Percentiles rank a stretch among this genome's conserved stretches.
These are phyloP conservation scores for Zalaria obscura DNA, from an alignment of 2,329 filamentous ascomycete genomes.

Conservation along the genomic window DNA sequence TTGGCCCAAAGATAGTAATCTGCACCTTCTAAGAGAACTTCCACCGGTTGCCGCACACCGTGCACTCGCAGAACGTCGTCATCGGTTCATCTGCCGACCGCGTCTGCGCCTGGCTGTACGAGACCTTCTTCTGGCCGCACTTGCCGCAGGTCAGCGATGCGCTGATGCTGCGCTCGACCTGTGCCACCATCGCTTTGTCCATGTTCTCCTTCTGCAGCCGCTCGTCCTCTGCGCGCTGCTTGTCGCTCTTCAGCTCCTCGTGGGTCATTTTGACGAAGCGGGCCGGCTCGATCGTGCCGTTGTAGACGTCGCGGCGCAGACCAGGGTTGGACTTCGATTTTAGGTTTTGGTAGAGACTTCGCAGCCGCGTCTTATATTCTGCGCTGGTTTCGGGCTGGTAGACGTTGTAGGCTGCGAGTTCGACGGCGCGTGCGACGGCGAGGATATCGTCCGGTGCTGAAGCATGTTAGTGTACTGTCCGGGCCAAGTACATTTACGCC, in stretches of 20 bases:
- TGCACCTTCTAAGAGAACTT: conserved; percentile 22
- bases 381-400: conserved; percentile 56
- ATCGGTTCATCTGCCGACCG: conserved; percentile 84
- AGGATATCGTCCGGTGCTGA: conserved; percentile 52
- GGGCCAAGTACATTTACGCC: too few species aligned
- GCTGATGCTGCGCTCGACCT: conserved; percentile 81
- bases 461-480: background rate
- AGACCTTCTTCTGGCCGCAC: conserved; percentile 87
- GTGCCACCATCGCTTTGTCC: conserved; percentile 90
- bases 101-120: conserved; percentile 93
- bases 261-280: conserved; percentile 76
- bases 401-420: conserved; percentile 57
- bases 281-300: conserved; percentile 55
- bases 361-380: conserved; percentile 76
- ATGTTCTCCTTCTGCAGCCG: conserved; percentile 83
- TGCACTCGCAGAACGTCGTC: conserved; percentile 43
- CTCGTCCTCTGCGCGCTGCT: conserved; percentile 62
- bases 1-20: too few species aligned
- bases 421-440: conserved; percentile 51
- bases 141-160: conserved; percentile 79
- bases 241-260: conserved; percentile 79
- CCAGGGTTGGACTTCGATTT: conserved; percentile 80
- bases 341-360: conserved; percentile 85
- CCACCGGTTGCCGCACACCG: conserved; percentile 36
- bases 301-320: conserved; percentile 62